phyloP scores from a whole-genome alignment of 2,329 filamentous ascomycete genomes.

The Fusarium verrucosum region DNA sequence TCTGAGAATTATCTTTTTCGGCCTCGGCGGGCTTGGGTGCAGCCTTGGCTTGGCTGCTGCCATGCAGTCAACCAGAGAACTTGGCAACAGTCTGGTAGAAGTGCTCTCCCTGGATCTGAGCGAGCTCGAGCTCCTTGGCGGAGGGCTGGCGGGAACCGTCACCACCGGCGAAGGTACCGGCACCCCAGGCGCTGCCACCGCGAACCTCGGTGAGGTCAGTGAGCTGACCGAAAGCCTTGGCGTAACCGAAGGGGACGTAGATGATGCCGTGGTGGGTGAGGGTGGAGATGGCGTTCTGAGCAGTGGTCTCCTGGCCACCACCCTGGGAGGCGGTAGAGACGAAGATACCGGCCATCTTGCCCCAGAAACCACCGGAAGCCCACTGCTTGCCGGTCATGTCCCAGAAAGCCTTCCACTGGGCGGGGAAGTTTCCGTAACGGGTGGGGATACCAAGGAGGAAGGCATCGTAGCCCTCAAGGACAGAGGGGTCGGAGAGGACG shows the following conservation, averaged over 20 bases:
- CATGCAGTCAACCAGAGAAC: constrained; percentile 82
- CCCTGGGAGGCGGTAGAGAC: constrained; percentile 84
- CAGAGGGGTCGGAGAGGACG: constrained; percentile 64
- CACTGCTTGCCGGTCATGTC: constrained; percentile 90
- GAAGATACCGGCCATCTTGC: constrained; percentile 93
- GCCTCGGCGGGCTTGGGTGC: constrained; percentile 36
- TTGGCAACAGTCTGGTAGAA: constrained; percentile 84
- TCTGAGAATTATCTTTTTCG: constrained; percentile 28
- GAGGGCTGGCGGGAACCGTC: constrained; percentile 88
- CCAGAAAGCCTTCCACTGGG: constrained; percentile 95
- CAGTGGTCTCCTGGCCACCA: constrained; percentile 93
- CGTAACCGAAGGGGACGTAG: constrained; percentile 95
- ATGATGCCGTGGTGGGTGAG: constrained; percentile 93
- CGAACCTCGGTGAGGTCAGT: constrained; percentile 80
- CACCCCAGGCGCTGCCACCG: constrained; percentile 91
- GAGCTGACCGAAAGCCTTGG: constrained; percentile 76
- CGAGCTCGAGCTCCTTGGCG: constrained; percentile 78
- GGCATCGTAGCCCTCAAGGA: constrained; percentile 81
- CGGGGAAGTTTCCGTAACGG: constrained; percentile 95
- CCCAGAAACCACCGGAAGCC: constrained; percentile 77
- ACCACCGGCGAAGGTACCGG: constrained; percentile 82
- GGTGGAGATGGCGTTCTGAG: constrained; percentile 82
- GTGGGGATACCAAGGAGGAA: constrained; percentile 96
- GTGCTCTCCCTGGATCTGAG: constrained; percentile 80
- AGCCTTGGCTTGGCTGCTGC: constrained; percentile 53